Base-by-base conservation (phyloP, 2,329 filamentous ascomycete genomes). In the Leptographium procerum region DNA sequence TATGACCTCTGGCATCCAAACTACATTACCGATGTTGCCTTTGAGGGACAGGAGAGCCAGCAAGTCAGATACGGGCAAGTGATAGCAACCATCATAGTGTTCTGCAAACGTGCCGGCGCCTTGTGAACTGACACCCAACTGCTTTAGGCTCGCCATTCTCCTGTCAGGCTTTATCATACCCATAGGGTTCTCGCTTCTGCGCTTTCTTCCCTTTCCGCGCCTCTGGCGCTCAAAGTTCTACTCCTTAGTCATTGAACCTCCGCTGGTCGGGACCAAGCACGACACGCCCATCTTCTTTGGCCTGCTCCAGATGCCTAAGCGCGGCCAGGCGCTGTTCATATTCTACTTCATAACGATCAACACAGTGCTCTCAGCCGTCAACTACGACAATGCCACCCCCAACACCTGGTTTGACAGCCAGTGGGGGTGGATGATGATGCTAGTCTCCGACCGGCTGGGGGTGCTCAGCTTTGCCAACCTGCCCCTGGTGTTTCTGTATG, bases 401-500 rank as follows among this genome's bases (percentile, higher is more conserved):
- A 50, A 43, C 34, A 8, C 26, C 3, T 62, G 57, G 57, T 57
- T 22, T 50, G 16, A 11, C 29, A 55, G 7, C 47, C 43, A 31
- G 9, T 31, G 48, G 14, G 43, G 34, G 22, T 56, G 59, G 55
- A 26, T 60, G 3, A 26, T 57, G 43, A 24, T 55, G 11, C 53
- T 54, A 14, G 28, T 62, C 6, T 19, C 34, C 26, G 45, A 59
- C 48, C 56, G 59, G 31, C 55, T 51, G n/a, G 61, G 61, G 53
- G 34, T 43, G n/a, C 55, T 62, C 14, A 40, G 33, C 36, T 60
- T 61, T 53, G 55, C 48, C 34, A 26, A 55, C 26, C 19, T 62
- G 24, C 60, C 60, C n/a, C 62, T 80, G 0, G 55, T 74, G 0
- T 65, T 79, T 14, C 69, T 81, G 3, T 79, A 74, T 57, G 69